Evolutionary conservation across 1,139 yeast genomes (phyloP).

Genomic region (Suhomyces terraborum): DNA sequence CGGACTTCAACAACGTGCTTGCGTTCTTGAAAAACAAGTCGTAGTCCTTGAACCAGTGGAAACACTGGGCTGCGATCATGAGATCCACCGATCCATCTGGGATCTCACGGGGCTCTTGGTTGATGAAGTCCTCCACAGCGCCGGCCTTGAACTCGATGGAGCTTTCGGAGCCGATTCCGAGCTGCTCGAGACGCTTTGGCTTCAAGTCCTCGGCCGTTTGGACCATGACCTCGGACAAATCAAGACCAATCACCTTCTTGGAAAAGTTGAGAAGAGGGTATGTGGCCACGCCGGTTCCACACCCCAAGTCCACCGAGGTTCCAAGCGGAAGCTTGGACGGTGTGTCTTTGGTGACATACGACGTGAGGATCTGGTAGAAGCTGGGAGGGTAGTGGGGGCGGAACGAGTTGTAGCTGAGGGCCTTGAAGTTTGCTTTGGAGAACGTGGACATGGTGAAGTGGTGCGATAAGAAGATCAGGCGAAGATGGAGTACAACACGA

Average conservation of each 20-base stretch:
- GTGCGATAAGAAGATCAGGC: no score
- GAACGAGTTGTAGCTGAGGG: slow-evolving; percentile 58
- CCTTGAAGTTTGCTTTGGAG: slow-evolving; percentile 57
- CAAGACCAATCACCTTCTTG: slow-evolving; percentile 36
- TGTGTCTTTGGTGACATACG: slow-evolving; percentile 25
- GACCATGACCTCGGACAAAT: slow-evolving; percentile 38
- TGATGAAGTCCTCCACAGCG: slow-evolving; percentile 37
- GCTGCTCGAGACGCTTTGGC: slow-evolving; percentile 24
- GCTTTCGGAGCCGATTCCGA: slow-evolving; percentile 29
- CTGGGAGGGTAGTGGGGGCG: slow-evolving; percentile 32
- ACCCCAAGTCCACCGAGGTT: slow-evolving; percentile 39
- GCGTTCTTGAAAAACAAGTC: slow-evolving; percentile 32
- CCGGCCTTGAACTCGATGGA: slow-evolving; percentile 37
- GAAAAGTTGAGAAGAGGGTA: slow-evolving; percentile 38
- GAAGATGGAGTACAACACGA: no score
- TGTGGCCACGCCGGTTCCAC: slow-evolving; percentile 46
- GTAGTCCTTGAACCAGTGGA: slow-evolving; percentile 49
- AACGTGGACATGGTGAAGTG: slow-evolving; percentile 81
- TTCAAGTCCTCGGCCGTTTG: slow-evolving; percentile 35
- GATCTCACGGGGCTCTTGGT: slow-evolving; percentile 18
- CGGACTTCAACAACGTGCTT: slow-evolving; percentile 34
- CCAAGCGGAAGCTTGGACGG: slow-evolving; percentile 21
- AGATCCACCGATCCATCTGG: slow-evolving; percentile 31
- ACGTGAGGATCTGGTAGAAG: slow-evolving; percentile 23
- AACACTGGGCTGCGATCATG: slow-evolving; percentile 49